phyloP scores from a whole-genome alignment of 2,329 filamentous ascomycete genomes.

The Monosporascus cannonballus region DNA sequence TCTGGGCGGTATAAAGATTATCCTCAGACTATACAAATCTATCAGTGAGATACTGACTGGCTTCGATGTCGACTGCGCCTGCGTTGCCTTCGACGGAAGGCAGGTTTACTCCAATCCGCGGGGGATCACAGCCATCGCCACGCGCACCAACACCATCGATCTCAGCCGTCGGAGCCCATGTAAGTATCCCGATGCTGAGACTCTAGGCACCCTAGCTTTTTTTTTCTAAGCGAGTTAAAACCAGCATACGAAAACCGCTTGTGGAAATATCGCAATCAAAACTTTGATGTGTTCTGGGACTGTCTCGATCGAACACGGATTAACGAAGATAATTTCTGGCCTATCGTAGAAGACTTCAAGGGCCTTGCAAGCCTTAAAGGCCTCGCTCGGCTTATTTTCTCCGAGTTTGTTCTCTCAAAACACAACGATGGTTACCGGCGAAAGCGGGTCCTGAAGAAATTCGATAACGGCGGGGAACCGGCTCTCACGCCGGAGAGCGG shows the following conservation, averaged over 20 bases:
- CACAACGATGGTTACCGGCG: background rate
- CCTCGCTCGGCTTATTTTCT: background rate
- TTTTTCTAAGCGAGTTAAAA: background rate
- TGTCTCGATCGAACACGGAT: background rate
- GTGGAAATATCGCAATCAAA: background rate
- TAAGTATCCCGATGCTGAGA: background rate
- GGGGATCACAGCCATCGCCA: background rate
- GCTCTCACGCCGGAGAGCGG: background rate
- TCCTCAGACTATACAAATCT: background rate
- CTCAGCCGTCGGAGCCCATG: background rate
- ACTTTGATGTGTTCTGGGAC: background rate
- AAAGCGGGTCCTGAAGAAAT: background rate
- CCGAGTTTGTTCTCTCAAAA: background rate
- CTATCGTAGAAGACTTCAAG: background rate
- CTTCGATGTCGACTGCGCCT: background rate
- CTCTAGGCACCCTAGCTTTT: background rate
- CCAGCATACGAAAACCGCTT: slow-evolving; percentile 1
- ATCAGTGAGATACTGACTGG: background rate
- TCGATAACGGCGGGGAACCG: background rate
- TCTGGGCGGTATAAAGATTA: background rate
- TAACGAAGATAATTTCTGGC: background rate
- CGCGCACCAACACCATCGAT: background rate
- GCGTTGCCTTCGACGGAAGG: background rate
- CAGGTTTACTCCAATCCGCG: background rate
- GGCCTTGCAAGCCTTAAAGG: background rate